Percentiles rank a stretch among this genome's conserved stretches.
Conservation (phyloP, 805 yeast genomes). For the Geotrichum ghanense region DNA sequence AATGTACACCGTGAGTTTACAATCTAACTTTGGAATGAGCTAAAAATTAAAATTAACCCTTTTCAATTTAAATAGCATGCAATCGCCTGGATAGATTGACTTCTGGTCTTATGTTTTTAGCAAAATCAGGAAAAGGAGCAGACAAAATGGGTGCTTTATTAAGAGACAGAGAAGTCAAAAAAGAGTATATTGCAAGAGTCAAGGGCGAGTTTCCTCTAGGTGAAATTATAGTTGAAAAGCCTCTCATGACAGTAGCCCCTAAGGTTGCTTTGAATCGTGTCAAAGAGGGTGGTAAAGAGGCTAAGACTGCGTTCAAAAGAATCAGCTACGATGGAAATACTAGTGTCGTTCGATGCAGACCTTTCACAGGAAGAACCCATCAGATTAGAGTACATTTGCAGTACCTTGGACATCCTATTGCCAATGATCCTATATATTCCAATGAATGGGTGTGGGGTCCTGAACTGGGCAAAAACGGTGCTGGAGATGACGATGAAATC, state of each 20-base stretch:
- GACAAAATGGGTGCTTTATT: slow-evolving; percentile 59
- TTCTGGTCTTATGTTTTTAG: slow-evolving; percentile 87
- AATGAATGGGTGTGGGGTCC: slow-evolving; percentile 74
- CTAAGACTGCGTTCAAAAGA: slow-evolving; percentile 59
- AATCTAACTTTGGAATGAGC: neutral
- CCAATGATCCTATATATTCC: slow-evolving; percentile 86
- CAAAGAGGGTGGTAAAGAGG: slow-evolving; percentile 54
- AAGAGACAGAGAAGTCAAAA: slow-evolving; percentile 59
- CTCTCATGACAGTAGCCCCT: slow-evolving; percentile 63
- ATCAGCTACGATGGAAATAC: slow-evolving; percentile 57
- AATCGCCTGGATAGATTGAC: slow-evolving; percentile 85
- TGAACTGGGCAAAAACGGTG: slow-evolving; percentile 50
- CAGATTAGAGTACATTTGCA: slow-evolving; percentile 92
- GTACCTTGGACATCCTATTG: slow-evolving; percentile 79
- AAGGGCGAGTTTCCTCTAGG: slow-evolving; percentile 72
- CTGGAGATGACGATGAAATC: slow-evolving; percentile 38
- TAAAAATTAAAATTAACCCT: neutral
- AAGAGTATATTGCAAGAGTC: slow-evolving; percentile 81
- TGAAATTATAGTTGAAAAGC: slow-evolving; percentile 48
- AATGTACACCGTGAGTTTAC: slow-evolving; percentile 44
- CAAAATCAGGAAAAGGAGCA: slow-evolving; percentile 70
- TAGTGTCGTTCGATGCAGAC: slow-evolving; percentile 71
- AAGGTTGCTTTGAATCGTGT: slow-evolving; percentile 55
- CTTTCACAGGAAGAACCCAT: slow-evolving; percentile 89
- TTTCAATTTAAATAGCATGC: slow-evolving; percentile 36